Evolutionary conservation across 495 filamentous ascomycete species (phyloP), one percentile per base, ranked within the genome.

Genomic region (Hamigera avellanea): DNA sequence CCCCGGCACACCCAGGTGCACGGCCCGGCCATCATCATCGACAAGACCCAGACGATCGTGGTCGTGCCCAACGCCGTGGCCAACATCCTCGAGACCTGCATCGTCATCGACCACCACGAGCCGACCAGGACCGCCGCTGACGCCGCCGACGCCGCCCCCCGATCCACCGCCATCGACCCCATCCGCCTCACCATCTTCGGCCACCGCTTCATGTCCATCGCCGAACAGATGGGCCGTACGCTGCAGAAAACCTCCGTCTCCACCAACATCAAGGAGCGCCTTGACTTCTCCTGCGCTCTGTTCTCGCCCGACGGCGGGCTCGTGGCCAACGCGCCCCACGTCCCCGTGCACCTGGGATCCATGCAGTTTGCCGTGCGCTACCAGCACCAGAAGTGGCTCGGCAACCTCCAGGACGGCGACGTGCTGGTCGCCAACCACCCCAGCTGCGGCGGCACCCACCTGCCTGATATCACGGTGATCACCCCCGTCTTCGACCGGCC

Each of bases 191-290:
- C 79, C 53, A 93, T 98, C 40, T 98, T 98, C 48, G 86, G 86
- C 1, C 88, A 98, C 54, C 69, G 91, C 1, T 98, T 98, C 64
- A 98, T 98, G 91, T 87, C 89, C 9, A 96, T 98, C 52, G 91
- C 91, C 2, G 91, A 98, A 59, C 89, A 95, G 54, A 96, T 95
- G 89, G 91, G 91, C 3, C 68, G 86, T 36, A 88, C 91, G 2
- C 66, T 98, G 18, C 91, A 96, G 46, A 98, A 95, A 70, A 98
- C 91, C 0, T 89, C 84, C 43, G 91, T 98, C 32, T 93, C 84
- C 39, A 98, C 91, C 3, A 98, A 98, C 52, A 91, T 98, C 49
- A 98, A 98, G 50, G 91, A 98, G 57, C 78, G 91, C 2, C 72
- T 98, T 3, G 91, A 98, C 49, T 98, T 95, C 46, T 95, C 87